Base-by-base conservation (phyloP, 257 asterid genomes). In the Verbena officinalis region DNA sequence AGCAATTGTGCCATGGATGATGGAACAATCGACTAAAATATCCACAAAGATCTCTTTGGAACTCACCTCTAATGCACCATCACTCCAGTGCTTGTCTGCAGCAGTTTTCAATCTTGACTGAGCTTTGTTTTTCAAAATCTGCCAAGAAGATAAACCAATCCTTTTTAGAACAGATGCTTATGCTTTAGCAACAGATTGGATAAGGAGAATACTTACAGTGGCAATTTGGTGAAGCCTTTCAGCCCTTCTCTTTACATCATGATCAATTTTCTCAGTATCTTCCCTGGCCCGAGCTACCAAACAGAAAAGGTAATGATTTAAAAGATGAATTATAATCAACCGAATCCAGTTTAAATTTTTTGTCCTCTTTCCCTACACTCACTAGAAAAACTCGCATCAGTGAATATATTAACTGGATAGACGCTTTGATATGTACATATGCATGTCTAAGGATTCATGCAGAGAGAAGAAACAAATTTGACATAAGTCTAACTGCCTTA, bases 11-110 rank as follows among this genome's bases (percentile, higher is more conserved):
- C 38, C 24, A 6, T 16, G 14, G 13, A 5, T 30, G 19, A 6
- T 16, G 14, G 13, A 5, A 22, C 46, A 17, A 54, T 46, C 7
- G 15, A 64, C 51, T 9, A 60, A 31, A 46, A 23, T 23, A 24
- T 22, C 30, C 22, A 62, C 53, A 21, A 55, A 24, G 48, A 55
- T 62, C 31, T 49, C 55, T 16, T 7, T 13, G 3, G 1, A n/a
- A 42, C 67, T 42, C 51, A 84, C 90, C 87, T 84, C 90, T 70
- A 84, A 80, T 56, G 97, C 98, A 50, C 98, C 98, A 73, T 90
- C 88, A 56, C 90, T 93, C 98, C 98, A 90, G 73, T 93, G 97
- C 68, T 78, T 77, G 75, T 87, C 95, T 42, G 98, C 98, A 52
- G 88, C 97, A 46, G 45, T 87, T 81, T 90, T 90, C 80, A 93